Percentiles rank a stretch among this genome's conserved stretches.
Evolutionary conservation across 106 monocot genomes (phyloP).

Genomic region (Triglochin maritima): DNA sequence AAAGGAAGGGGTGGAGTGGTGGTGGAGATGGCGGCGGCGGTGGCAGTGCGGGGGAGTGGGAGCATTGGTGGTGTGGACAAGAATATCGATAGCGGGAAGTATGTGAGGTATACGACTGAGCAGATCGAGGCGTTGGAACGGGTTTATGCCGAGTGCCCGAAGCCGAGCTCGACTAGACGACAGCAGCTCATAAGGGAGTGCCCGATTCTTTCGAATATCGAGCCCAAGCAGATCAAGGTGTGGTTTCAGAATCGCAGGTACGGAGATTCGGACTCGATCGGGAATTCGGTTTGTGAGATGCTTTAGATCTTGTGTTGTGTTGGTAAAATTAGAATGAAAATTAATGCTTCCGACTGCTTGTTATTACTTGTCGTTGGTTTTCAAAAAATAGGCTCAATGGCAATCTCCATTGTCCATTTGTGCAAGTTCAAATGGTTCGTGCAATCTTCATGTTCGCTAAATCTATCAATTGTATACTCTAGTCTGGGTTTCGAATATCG

Average conservation of each 20-base stretch:
- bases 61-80: conserved; percentile 31
- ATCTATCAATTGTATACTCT: no score
- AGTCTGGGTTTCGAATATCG: no score
- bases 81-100: conserved; percentile 63
- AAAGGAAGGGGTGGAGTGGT: no score
- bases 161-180: conserved; percentile 69
- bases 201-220: conserved; percentile 66
- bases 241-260: conserved; percentile 97
- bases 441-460: no score
- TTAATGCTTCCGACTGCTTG: no score
- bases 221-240: conserved; percentile 93
- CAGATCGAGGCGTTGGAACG: conserved; percentile 91
- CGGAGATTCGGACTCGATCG: background rate
- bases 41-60: conserved; percentile 25
- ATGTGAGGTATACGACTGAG: conserved; percentile 85
- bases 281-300: background rate
- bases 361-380: no score
- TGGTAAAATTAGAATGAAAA: background rate
- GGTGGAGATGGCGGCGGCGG: conserved; percentile 32
- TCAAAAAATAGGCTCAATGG: no score
- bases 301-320: background rate
- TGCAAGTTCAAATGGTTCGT: no score
- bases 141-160: conserved; percentile 82
- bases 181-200: conserved; percentile 85
- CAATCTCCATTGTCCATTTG: no score